Conservation (phyloP, 768 basidiomycete species). For the Tephrocybe sp. region DNA sequence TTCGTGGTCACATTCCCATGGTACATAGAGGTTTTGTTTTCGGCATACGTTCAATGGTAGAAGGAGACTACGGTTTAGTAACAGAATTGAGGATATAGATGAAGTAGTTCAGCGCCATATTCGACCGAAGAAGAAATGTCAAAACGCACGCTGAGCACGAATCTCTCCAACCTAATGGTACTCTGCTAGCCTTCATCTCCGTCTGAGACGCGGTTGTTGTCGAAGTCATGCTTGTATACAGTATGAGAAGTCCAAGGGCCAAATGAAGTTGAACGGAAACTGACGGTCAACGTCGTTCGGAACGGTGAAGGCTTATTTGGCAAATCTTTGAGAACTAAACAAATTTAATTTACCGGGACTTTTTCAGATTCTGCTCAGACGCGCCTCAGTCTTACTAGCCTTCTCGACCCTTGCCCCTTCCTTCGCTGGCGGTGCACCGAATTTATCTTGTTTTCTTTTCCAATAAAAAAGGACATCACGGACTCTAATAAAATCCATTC, state of each 20-base stretch:
- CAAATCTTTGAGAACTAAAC: constrained; percentile 3
- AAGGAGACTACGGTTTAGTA: constrained; percentile 64
- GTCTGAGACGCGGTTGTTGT: constrained; percentile 80
- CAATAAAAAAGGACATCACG: no score
- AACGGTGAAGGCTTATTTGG: constrained; percentile 9
- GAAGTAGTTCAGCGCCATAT: constrained; percentile 7
- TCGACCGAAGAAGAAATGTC: not conserved
- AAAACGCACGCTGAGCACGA: constrained; percentile 83
- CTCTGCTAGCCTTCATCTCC: constrained; percentile 71
- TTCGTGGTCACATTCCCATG: constrained; percentile 95
- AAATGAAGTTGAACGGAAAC: not conserved
- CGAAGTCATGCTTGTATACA: constrained; percentile 59
- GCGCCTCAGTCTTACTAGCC: not conserved
- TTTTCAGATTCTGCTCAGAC: not conserved
- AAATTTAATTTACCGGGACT: not conserved
- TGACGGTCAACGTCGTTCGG: not conserved
- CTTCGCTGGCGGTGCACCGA: no score
- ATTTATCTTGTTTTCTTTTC: no score
- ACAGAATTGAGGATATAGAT: not conserved
- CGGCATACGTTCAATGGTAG: constrained; percentile 89
- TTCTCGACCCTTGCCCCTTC: no score
- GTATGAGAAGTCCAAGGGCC: not conserved
- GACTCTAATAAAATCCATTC: no score
- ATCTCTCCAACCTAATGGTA: constrained; percentile 87
- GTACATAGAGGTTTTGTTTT: constrained; percentile 71